Evolutionary conservation across 345 rosid species (phyloP).

Genomic region (Gossypioides kirkii): DNA sequence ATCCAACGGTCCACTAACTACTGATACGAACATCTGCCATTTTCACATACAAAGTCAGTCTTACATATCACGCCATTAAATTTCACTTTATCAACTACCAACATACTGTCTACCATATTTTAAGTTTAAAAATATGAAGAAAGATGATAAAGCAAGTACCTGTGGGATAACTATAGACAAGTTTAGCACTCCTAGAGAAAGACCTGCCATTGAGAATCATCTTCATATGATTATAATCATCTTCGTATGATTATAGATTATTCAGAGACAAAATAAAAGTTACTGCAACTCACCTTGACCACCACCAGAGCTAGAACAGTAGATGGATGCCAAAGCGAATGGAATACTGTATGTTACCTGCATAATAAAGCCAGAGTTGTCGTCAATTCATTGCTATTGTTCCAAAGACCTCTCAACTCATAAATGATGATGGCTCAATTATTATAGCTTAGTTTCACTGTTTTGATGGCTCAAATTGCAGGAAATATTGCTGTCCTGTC

Average conservation of each 20-base stretch:
- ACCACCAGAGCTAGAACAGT: constrained; percentile 47
- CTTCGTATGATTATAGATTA: too few relatives aligned
- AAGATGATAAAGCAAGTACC: constrained; percentile 11
- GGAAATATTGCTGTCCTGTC: too few relatives aligned
- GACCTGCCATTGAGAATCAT: constrained; percentile 18
- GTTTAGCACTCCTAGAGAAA: constrained; percentile 35
- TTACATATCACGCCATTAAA: too few relatives aligned
- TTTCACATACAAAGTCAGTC: neutral
- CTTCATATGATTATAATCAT: too few relatives aligned
- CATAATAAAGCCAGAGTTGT: constrained; percentile 12
- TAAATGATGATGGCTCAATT: too few relatives aligned
- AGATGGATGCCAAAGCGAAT: constrained; percentile 91
- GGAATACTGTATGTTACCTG: constrained; percentile 87
- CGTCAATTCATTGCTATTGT: neutral
- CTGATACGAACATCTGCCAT: constrained; percentile 68
- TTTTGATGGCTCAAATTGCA: too few relatives aligned
- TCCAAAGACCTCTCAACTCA: neutral
- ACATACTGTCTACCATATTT: too few relatives aligned
- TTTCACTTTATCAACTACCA: too few relatives aligned
- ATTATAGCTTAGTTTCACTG: too few relatives aligned
- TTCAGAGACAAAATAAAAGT: neutral
- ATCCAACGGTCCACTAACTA: constrained; percentile 65
- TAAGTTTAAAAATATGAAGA: too few relatives aligned
- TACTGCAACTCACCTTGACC: constrained; percentile 66
- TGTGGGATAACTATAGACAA: constrained; percentile 35